These are phyloP conservation scores for Saccharomyces hybrid DNA, from an alignment of 1,139 yeast species.

Conservation along the genomic window DNA sequence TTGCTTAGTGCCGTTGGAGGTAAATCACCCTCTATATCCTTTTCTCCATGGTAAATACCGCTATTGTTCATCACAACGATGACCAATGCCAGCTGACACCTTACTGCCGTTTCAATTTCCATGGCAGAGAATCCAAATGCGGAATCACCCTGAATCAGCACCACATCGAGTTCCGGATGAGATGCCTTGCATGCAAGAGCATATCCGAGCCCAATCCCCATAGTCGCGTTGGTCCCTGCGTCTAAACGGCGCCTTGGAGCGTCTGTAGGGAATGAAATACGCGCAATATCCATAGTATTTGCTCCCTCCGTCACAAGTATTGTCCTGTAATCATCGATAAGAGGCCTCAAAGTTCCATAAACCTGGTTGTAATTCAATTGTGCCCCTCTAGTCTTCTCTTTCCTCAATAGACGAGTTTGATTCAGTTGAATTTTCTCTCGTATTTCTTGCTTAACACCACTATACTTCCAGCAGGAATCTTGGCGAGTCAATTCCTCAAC, in stretches of 20 bases:
- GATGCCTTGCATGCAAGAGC: constrained; percentile 54
- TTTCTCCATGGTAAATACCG: constrained; percentile 58
- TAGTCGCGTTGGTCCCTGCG: constrained; percentile 66
- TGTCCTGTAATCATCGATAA: constrained; percentile 32
- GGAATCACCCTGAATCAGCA: constrained; percentile 65
- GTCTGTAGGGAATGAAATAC: constrained; percentile 50
- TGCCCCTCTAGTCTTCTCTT: constrained; percentile 21
- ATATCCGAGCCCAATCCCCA: constrained; percentile 64
- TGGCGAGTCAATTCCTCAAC: constrained; percentile 7
- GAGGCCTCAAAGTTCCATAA: constrained; percentile 41
- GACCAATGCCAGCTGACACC: constrained; percentile 45
- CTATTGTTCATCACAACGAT: constrained; percentile 61
- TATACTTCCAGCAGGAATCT: constrained; percentile 13
- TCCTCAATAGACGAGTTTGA: constrained; percentile 31
- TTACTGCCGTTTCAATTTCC: constrained; percentile 57
- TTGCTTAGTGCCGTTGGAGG: constrained; percentile 54
- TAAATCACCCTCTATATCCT: constrained; percentile 31
- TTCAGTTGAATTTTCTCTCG: constrained; percentile 34
- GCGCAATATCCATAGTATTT: constrained; percentile 60
- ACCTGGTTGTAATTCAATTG: constrained; percentile 46
- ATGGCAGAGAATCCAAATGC: constrained; percentile 65
- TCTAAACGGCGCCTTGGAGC: constrained; percentile 49
- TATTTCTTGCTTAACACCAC: constrained; percentile 29
- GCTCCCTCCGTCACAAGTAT: constrained; percentile 58
- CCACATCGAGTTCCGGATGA: constrained; percentile 39